Evolutionary conservation across 345 rosid genomes (phyloP).

Genomic region (Brassica rapa): DNA sequence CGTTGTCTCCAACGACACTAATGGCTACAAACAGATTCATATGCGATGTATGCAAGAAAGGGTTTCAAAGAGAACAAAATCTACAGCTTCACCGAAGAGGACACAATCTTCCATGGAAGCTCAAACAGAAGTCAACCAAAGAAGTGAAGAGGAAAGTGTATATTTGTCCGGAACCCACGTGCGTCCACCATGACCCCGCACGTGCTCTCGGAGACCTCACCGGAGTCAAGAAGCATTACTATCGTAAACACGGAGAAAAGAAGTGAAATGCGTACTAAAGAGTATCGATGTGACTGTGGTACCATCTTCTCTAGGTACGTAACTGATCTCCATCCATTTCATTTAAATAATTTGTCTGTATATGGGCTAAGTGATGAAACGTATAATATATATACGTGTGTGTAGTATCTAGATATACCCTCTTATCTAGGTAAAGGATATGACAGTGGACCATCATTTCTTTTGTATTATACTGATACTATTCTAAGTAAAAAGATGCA

Average conservation of each 20-base stretch:
- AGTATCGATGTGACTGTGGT: slow-evolving; percentile 86
- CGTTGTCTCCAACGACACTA: slow-evolving; percentile 83
- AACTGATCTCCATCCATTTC: slow-evolving; percentile 39
- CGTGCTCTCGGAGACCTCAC: slow-evolving; percentile 89
- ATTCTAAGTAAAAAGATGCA: slow-evolving; percentile 30
- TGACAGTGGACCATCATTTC: slow-evolving; percentile 33
- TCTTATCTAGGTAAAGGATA: slow-evolving; percentile 36
- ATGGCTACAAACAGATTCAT: slow-evolving; percentile 91
- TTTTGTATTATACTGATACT: slow-evolving; percentile 20
- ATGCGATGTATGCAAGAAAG: slow-evolving; percentile 87
- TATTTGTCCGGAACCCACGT: slow-evolving; percentile 82
- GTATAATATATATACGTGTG: slow-evolving; percentile 19
- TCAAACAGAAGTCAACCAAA: slow-evolving; percentile 73
- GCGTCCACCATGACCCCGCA: slow-evolving; percentile 85
- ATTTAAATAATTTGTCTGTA: slow-evolving; percentile 36
- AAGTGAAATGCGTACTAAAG: slow-evolving; percentile 85
- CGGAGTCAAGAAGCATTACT: slow-evolving; percentile 78
- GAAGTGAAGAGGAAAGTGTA: slow-evolving; percentile 82
- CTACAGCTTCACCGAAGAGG: slow-evolving; percentile 88
- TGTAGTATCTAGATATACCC: slow-evolving; percentile 30
- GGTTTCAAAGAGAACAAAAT: slow-evolving; percentile 87
- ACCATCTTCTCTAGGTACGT: slow-evolving; percentile 80
- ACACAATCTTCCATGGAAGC: slow-evolving; percentile 89
- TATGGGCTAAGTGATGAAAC: slow-evolving; percentile 26
- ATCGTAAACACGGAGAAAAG: slow-evolving; percentile 83